Evolutionary conservation across 768 basidiomycete species (phyloP).

Genomic region (Mycena leptocephala): DNA sequence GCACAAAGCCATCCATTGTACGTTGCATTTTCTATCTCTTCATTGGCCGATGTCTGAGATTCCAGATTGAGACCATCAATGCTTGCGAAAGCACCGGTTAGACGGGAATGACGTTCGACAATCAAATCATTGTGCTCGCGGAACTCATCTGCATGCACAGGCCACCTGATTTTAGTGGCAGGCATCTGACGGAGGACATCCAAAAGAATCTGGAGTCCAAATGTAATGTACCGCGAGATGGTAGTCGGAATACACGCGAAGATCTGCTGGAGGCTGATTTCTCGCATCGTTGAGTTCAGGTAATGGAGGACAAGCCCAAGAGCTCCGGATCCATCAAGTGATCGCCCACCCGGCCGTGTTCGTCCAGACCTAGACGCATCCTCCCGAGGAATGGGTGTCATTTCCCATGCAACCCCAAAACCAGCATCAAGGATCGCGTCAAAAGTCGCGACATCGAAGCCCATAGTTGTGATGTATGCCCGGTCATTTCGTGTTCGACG

Average conservation of each 20-base stretch:
- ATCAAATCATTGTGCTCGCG: conserved; percentile 32
- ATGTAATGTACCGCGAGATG: no score
- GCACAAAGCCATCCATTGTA: no score
- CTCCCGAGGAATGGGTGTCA: background rate
- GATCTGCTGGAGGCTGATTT: no score
- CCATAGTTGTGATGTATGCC: no score
- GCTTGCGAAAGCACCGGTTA: conserved; percentile 56
- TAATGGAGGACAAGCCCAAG: background rate
- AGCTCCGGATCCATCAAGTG: background rate
- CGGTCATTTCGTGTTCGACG: conserved; percentile 38
- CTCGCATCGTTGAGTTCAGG: conserved; percentile 36
- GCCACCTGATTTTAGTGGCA: conserved; percentile 40
- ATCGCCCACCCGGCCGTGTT: background rate
- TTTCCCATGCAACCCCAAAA: conserved; percentile 37
- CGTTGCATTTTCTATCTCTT: no score
- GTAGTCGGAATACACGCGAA: no score
- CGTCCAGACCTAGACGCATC: background rate
- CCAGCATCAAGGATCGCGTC: conserved; percentile 43
- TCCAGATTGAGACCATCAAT: conserved; percentile 61
- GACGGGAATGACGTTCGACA: conserved; percentile 38
- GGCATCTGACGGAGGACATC: no score
- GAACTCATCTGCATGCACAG: conserved; percentile 35
- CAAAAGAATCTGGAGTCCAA: no score
- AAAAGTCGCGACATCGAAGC: no score
- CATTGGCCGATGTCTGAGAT: conserved; percentile 53